Conservation (phyloP, 169 alveolate genomes). For the Plasmodium knowlesi region DNA sequence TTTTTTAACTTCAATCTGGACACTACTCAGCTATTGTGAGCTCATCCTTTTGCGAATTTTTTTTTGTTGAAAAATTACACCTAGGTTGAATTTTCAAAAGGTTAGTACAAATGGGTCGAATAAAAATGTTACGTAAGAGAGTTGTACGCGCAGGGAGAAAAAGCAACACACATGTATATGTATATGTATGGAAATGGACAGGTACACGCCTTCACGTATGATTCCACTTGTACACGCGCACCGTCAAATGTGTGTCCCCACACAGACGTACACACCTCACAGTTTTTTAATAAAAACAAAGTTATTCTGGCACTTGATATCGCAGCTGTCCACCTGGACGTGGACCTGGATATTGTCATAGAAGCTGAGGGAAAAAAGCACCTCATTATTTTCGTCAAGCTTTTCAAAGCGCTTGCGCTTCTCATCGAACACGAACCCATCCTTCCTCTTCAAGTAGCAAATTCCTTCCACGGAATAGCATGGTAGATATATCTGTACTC, state of each 20-base stretch:
- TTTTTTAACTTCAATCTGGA: not conserved
- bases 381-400: conserved; percentile 22
- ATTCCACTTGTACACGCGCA: not conserved
- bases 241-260: not conserved
- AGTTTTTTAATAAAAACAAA: conserved; percentile 51
- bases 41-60: not conserved
- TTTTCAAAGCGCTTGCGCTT: conserved; percentile 39
- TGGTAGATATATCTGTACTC: conserved; percentile 39
- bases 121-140: not conserved
- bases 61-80: not conserved
- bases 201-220: not conserved
- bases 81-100: not conserved
- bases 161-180: not conserved
- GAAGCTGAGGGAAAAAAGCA: conserved; percentile 30
- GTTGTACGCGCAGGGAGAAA: not conserved
- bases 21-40: not conserved
- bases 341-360: conserved; percentile 68
- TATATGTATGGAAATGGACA: not conserved
- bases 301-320: conserved; percentile 67
- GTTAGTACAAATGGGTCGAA: not conserved
- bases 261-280: not conserved
- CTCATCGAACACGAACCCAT: conserved; percentile 67
- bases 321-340: conserved; percentile 58
- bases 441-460: conserved; percentile 61
- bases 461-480: conserved; percentile 53